Evolutionary conservation across 441 rosid species (phyloP).

Genomic region (Raphanus hybrid): DNA sequence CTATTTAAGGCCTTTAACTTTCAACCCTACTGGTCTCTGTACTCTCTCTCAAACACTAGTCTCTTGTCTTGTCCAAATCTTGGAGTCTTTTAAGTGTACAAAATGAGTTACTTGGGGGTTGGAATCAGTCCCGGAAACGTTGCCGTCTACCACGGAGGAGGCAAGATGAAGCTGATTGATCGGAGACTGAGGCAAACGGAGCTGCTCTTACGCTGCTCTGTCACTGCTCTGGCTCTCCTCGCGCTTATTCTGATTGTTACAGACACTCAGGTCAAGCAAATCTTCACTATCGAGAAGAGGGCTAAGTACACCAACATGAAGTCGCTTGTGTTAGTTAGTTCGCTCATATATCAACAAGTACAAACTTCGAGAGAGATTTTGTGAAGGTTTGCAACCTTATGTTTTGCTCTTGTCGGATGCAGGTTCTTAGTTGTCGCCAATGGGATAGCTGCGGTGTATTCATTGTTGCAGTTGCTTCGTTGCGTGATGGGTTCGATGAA

Average conservation of each 20-base stretch:
- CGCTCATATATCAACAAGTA: background rate
- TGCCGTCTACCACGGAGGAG: constrained; percentile 56
- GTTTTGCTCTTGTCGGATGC: constrained; percentile 25
- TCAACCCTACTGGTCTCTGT: background rate
- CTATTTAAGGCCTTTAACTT: constrained; percentile 31
- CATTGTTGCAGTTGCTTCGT: constrained; percentile 71
- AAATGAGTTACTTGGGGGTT: constrained; percentile 65
- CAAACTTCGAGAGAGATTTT: background rate
- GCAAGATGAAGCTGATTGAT: constrained; percentile 61
- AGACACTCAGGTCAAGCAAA: constrained; percentile 69
- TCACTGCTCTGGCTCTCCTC: constrained; percentile 57
- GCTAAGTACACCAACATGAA: constrained; percentile 90
- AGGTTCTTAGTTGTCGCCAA: constrained; percentile 82
- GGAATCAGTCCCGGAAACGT: constrained; percentile 75
- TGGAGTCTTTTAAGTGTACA: constrained; percentile 9
- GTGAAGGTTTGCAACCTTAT: background rate
- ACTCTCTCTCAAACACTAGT: constrained; percentile 10
- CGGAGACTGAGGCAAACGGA: constrained; percentile 70
- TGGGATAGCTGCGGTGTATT: constrained; percentile 75
- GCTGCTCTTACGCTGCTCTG: constrained; percentile 69
- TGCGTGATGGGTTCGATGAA: constrained; percentile 62
- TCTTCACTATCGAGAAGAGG: constrained; percentile 69
- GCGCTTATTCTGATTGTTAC: constrained; percentile 72
- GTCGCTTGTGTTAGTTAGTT: constrained; percentile 77
- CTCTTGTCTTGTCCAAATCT: constrained; percentile 24